phyloP scores from a whole-genome alignment of 2,329 filamentous ascomycete species.

The Penicillium sclerotigenum region DNA sequence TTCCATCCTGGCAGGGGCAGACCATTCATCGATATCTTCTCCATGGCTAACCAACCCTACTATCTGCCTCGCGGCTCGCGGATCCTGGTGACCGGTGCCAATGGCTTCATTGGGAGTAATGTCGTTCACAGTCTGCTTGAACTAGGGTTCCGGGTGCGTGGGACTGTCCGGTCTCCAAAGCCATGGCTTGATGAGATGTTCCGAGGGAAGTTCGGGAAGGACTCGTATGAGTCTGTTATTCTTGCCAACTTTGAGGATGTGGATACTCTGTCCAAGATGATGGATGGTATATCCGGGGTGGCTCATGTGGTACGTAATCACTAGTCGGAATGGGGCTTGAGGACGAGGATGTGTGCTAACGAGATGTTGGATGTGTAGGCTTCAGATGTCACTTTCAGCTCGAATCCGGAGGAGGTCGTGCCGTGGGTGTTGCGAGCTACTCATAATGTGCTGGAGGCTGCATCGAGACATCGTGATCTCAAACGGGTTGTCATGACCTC shows the following conservation, averaged over 20 bases:
- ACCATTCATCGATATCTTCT: neutral
- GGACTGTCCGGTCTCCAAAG: conserved; percentile 40
- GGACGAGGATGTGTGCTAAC: neutral
- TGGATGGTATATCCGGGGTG: conserved; percentile 20
- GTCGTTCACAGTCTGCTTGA: conserved; percentile 40
- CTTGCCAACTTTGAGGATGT: conserved; percentile 5
- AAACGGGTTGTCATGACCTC: conserved; percentile 20
- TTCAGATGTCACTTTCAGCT: conserved; percentile 14
- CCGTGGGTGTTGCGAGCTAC: conserved; percentile 5
- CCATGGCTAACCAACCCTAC: neutral
- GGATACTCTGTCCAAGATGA: conserved; percentile 12
- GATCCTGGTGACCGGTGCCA: conserved; percentile 47
- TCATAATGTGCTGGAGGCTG: conserved; percentile 15
- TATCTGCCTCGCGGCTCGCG: conserved; percentile 13
- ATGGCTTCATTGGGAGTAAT: conserved; percentile 45
- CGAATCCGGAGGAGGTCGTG: conserved; percentile 9
- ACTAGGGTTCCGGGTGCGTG: conserved; percentile 43
- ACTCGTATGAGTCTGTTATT: conserved; percentile 24
- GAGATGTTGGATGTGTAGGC: neutral
- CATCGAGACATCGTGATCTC: conserved; percentile 4
- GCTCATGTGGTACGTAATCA: conserved; percentile 7
- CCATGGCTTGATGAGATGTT: conserved; percentile 33
- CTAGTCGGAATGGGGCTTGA: too few relatives aligned
- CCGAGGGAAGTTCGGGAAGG: conserved; percentile 24
- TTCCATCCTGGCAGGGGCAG: neutral